Base-by-base conservation (phyloP, 2,329 filamentous ascomycete species). In the Ascochyta lentis region DNA sequence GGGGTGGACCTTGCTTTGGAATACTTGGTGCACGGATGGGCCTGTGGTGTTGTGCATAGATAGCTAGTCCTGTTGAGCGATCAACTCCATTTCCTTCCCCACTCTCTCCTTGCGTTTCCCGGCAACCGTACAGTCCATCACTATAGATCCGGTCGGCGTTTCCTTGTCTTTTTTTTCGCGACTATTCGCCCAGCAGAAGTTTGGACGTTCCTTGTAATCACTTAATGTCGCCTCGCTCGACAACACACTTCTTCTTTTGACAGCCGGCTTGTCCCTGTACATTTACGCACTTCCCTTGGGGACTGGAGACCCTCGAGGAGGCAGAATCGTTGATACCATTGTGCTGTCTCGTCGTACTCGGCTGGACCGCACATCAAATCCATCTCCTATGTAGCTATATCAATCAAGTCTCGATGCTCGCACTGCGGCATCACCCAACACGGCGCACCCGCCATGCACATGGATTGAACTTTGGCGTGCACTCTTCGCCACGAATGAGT, bases 11-110 rank as follows among this genome's bases (percentile, higher is more conserved):
- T 50, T 37, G 54, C 47, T 47, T 49, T 49, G 47, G 45, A 41
- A 49, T 44, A 50, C 37, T 44, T 45, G 37, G 51, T 43, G 50
- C 48, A 41, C 29, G 43, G 49, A 38, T 49, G 44, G 44, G 39
- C 39, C 35, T 43, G 39, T 33, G 48, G 48, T 47, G 49, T 54
- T 47, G 54, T 49, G 47, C 37, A 54, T 53, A 58, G 50, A 58
- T 54, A 58, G 50, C 46, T 54, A 58, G 43, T 46, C 44, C 29
- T 59, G 56, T 59, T 59, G 56, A 59, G 56, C 56, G 56, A 59
- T 59, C 56, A 59, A 59, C 56, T 16, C 33, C 55, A 54, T 56
- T 51, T 56, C 48, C 38, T 56, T 45, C 22, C 31, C 33, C 53
- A 56, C 53, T 35, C 9, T 58, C 50, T 58, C 55, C 42, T 58